Percentiles rank a stretch among this genome's conserved stretches.
Evolutionary conservation across 352 stramenopile genomes (phyloP).

Genomic region (Globisporangium cystogenes): DNA sequence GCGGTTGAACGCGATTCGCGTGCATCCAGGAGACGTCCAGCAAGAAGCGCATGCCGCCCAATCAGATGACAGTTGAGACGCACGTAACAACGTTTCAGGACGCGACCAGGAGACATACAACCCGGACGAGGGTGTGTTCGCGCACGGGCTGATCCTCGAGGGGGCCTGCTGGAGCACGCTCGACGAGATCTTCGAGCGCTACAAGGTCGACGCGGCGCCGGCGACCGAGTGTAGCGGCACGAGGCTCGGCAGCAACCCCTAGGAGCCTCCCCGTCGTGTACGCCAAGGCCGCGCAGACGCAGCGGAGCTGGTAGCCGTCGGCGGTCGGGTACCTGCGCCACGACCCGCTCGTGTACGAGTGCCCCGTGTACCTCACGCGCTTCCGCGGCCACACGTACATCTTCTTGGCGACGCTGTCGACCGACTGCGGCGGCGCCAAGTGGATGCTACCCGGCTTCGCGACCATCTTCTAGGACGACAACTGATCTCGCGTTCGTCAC

Average conservation of each 20-base stretch:
- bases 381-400: conserved; percentile 96
- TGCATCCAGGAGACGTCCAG: conserved; percentile 94
- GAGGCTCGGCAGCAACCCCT: conserved; percentile 93
- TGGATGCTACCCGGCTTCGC: conserved; percentile 94
- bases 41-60: conserved; percentile 88
- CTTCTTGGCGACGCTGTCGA: conserved; percentile 94
- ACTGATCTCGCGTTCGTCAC: conserved; percentile 38
- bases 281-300: conserved; percentile 94
- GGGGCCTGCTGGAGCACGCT: conserved; percentile 90
- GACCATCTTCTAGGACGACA: conserved; percentile 94
- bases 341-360: conserved; percentile 92
- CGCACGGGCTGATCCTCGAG: conserved; percentile 96
- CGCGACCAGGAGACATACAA: conserved; percentile 69
- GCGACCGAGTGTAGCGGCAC: conserved; percentile 84
- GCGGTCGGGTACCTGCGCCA: conserved; percentile 94
- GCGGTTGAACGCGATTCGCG: too few relatives aligned
- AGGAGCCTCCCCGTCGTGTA: conserved; percentile 96
- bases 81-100: conserved; percentile 92
- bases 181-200: conserved; percentile 88
- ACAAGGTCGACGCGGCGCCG: conserved; percentile 76
- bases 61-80: conserved; percentile 96
- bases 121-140: conserved; percentile 91
- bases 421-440: conserved; percentile 86
- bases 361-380: conserved; percentile 96
- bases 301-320: conserved; percentile 91